Evolutionary conservation across 2,329 filamentous ascomycete species (phyloP).

Genomic region (Sphaerulina vaccinii): DNA sequence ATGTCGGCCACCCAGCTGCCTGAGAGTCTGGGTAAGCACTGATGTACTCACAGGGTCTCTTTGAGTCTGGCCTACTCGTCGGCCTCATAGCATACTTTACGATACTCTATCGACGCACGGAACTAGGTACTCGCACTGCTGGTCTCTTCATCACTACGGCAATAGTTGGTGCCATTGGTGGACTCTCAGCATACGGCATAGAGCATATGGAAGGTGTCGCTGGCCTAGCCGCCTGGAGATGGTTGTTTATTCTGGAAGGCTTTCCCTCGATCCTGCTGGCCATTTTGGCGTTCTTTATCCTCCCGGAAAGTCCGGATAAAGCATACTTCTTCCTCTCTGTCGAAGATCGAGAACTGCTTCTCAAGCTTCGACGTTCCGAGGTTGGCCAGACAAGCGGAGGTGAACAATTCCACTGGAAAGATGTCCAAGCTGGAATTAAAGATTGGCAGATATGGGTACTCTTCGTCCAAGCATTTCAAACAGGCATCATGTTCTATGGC

Average conservation of each 20-base stretch:
- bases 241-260: too few species aligned
- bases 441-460: constrained; percentile 79
- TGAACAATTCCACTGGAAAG: constrained; percentile 53
- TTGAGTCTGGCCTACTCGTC: constrained; percentile 22
- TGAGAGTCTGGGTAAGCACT: too few species aligned
- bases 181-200: constrained; percentile 69
- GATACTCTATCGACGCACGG: constrained; percentile 70
- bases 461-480: constrained; percentile 65
- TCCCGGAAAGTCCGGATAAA: too few species aligned
- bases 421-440: constrained; percentile 64
- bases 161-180: constrained; percentile 68
- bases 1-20: too few species aligned
- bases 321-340: too few species aligned
- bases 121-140: constrained; percentile 68
- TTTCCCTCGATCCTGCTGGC: too few species aligned
- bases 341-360: constrained; percentile 58
- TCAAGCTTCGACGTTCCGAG: constrained; percentile 51
- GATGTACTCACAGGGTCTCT: too few species aligned
- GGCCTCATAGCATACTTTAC: constrained; percentile 57
- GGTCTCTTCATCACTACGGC: constrained; percentile 71
- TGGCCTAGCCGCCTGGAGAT: background rate
- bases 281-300: too few species aligned
- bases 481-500: constrained; percentile 54
- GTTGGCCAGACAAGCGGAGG: constrained; percentile 46
- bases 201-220: constrained; percentile 59